Base-by-base conservation (phyloP, 2,329 filamentous ascomycete species). In the Xylariaceae sp. region DNA sequence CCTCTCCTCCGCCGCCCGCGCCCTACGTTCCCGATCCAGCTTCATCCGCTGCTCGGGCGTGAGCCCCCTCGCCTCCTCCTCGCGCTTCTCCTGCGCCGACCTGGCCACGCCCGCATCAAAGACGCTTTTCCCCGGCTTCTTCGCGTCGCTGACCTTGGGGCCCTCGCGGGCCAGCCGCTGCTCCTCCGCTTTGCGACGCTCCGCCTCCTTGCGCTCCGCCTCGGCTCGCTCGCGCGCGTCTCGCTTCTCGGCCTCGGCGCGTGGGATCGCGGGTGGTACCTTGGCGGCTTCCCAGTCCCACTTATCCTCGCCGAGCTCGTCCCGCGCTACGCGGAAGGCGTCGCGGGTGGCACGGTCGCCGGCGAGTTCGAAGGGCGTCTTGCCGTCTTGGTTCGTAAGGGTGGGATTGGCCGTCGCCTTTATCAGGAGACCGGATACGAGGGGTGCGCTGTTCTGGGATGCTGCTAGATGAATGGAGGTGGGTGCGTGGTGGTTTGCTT, bases 1-100 rank as follows among this genome's bases (percentile, higher is more conserved):
- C 59, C 91, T 80, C 68, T 91, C 90, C 66, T 97, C 93, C 0
- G 90, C 91, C 8, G 93, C 93, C 55, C 91, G 80, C 3, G 93
- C 93, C 57, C 91, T 83, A 54, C 89, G 74, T 67, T 98, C 93
- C 53, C 93, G 74, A 63, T 97, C 93, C 40, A 97, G 64, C 60
- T 78, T 81, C 77, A 83, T 79, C 61, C 82, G 79, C 79, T 93
- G 90, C 67, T 97, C 91, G 0, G 88, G 83, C 32, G 87, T 94
- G 68, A 97, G 72, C 0, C 91, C 90, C 49, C 88, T 79, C 37
- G 78, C 77, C 63, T 96, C 89, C 58, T 94, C 89, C 59, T 91
- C 86, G 49, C 89, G 77, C 59, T 78, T 81, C 62, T 96, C 88
- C 54, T 89, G 80, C 0, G 84, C 84, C 15, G 86, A 86, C 72